phyloP scores from a whole-genome alignment of 352 stramenopile species.

The Phytophthora multivora region DNA sequence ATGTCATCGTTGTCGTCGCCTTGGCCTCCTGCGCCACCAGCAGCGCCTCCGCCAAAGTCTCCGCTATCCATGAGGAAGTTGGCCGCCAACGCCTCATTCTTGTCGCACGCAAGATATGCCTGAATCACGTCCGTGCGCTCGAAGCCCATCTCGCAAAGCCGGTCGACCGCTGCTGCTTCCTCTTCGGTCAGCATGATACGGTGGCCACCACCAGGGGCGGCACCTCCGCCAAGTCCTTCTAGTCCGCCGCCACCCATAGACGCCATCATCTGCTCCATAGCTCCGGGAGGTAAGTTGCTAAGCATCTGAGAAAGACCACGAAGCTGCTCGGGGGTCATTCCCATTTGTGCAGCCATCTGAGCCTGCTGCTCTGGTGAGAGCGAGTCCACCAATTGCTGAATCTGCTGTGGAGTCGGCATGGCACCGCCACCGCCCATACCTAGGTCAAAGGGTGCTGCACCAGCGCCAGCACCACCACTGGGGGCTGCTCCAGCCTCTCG shows the following conservation, averaged over 20 bases:
- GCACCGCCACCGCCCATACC: conserved; percentile 45
- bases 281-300: conserved; percentile 78
- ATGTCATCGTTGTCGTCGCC: conserved; percentile 88
- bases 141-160: conserved; percentile 88
- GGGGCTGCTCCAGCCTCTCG: conserved; percentile 39
- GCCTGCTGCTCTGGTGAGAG: conserved; percentile 76
- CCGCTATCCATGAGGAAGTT: conserved; percentile 98
- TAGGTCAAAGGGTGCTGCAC: conserved; percentile 57
- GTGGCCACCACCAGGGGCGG: conserved; percentile 37
- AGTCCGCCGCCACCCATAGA: conserved; percentile 66
- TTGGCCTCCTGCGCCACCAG: conserved; percentile 45
- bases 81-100: conserved; percentile 98
- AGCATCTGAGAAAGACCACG: conserved; percentile 88
- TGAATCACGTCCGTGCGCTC: conserved; percentile 93
- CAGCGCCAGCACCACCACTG: conserved; percentile 30
- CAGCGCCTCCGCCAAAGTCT: conserved; percentile 56
- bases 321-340: conserved; percentile 86
- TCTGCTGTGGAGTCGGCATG: conserved; percentile 83
- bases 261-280: conserved; percentile 89
- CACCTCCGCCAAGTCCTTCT: conserved; percentile 51
- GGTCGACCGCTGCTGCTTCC: conserved; percentile 75
- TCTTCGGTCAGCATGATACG: conserved; percentile 85
- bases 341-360: conserved; percentile 86
- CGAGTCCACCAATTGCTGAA: conserved; percentile 83
- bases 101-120: conserved; percentile 99